Evolutionary conservation across 305 asterid species (phyloP).

Genomic region (Fraxinus platypoda): DNA sequence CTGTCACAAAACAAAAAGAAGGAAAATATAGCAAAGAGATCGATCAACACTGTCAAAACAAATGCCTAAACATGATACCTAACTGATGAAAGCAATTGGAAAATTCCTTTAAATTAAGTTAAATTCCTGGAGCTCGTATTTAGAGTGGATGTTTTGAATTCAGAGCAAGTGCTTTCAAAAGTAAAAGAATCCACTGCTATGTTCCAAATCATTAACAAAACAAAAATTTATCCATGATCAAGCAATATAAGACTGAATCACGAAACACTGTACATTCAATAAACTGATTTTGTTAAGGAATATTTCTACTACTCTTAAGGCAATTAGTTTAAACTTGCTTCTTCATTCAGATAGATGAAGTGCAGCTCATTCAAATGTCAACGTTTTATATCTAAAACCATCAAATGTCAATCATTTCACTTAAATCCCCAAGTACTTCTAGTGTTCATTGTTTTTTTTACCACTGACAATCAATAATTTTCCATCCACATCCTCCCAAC

Average conservation of each 20-base stretch:
- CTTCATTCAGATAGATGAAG: background rate
- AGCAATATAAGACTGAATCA: background rate
- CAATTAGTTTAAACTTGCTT: background rate
- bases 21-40: background rate
- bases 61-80: slow-evolving; percentile 3
- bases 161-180: background rate
- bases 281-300: background rate
- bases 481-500: background rate
- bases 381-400: background rate
- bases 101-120: background rate
- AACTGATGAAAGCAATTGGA: slow-evolving; percentile 6
- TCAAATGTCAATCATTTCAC: background rate
- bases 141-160: background rate
- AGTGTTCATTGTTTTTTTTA: background rate
- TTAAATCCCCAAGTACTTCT: background rate
- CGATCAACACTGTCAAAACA: background rate
- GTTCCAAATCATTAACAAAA: background rate
- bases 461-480: background rate
- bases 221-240: background rate
- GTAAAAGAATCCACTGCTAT: background rate
- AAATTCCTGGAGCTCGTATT: background rate
- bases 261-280: background rate
- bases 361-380: background rate
- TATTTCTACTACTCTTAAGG: background rate
- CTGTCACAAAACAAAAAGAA: slow-evolving; percentile 39